Base-by-base conservation (phyloP, 2,329 filamentous ascomycete species). In the Beauveria australis region DNA sequence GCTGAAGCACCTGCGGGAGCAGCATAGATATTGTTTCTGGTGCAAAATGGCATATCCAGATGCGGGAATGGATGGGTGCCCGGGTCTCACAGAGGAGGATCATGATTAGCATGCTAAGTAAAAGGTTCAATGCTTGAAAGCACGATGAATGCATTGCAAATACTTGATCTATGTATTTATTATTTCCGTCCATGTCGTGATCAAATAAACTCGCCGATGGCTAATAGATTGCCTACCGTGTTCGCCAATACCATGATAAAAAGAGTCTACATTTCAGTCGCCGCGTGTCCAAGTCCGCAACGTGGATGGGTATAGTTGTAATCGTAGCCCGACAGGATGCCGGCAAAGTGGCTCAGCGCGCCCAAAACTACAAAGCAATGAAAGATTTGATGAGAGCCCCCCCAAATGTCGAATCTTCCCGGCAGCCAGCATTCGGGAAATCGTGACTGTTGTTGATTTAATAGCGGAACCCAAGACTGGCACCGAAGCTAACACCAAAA, bases 1-100 rank as follows among this genome's bases (percentile, higher is more conserved):
- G 16, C 81, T 96, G 10, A 72, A 76, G 19, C 86, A 89, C 73
- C 73, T 99, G 59, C 82, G 94, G 43, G 78, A 85, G 53, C 82
- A 82, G 69, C 84, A 91, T 69, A 75, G 80, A 49, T 99, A 99
- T 71, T 99, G 94, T 76, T 96, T 97, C 71, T 99, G 92, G 89
- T 99, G 94, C 75, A 97, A 97, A 72, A 89, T 82, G 73, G 78
- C 79, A 57, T 99, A 97, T 71, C 82, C 86, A 0, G 86, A 91
- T 68, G 77, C 76, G 41, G 74, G 77, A 41, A 87, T 97, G 88
- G 91, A 94, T 14, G 92, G 90, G 0, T 99, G 94, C 78, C 93
- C 94, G 0, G 94, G 94, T 1, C 60, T 87, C 41, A 89, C 86
- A 0, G 94, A 97, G 74, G 92, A 96, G 69, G 92, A 97, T 67